A percentile compares a stretch with the other conserved stretches of the same genome.
Conservation (phyloP, 345 rosid species). For the Lepidium aucheri region DNA sequence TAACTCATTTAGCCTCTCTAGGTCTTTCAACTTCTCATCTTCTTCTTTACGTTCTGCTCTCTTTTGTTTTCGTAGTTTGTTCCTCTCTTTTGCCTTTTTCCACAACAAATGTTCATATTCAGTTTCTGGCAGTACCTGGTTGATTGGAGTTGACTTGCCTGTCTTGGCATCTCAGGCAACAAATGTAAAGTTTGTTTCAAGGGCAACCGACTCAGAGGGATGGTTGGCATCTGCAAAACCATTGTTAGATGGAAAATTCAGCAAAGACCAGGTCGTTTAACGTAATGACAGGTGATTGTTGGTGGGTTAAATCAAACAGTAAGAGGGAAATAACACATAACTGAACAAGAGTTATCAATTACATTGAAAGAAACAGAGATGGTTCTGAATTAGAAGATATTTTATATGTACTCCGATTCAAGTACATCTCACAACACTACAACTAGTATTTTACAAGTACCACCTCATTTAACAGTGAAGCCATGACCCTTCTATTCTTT, state of each 20-base stretch:
- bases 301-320: background rate
- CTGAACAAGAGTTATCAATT: background rate
- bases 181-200: slow-evolving; percentile 75
- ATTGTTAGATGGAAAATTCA: background rate
- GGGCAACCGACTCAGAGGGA: slow-evolving; percentile 47
- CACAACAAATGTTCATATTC: slow-evolving; percentile 57
- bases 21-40: slow-evolving; percentile 27
- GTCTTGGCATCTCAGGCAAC: slow-evolving; percentile 79
- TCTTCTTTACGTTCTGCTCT: slow-evolving; percentile 33
- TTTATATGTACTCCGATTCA: too few relatives aligned
- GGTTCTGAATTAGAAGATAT: background rate
- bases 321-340: background rate
- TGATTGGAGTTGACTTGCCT: slow-evolving; percentile 70
- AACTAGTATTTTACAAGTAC: too few relatives aligned
- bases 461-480: background rate
- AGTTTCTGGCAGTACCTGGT: slow-evolving; percentile 58
- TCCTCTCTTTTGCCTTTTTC: slow-evolving; percentile 81
- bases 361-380: background rate
- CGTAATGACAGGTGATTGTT: background rate
- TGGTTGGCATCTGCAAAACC: slow-evolving; percentile 36
- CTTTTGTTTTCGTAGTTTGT: slow-evolving; percentile 52
- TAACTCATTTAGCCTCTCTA: slow-evolving; percentile 46
- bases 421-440: too few relatives aligned
- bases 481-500: background rate
- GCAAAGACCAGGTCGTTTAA: background rate